Evolutionary conservation across 441 rosid genomes (phyloP), one percentile per base, ranked within the genome.

Genomic region (Bocquillonia castaneifolia): DNA sequence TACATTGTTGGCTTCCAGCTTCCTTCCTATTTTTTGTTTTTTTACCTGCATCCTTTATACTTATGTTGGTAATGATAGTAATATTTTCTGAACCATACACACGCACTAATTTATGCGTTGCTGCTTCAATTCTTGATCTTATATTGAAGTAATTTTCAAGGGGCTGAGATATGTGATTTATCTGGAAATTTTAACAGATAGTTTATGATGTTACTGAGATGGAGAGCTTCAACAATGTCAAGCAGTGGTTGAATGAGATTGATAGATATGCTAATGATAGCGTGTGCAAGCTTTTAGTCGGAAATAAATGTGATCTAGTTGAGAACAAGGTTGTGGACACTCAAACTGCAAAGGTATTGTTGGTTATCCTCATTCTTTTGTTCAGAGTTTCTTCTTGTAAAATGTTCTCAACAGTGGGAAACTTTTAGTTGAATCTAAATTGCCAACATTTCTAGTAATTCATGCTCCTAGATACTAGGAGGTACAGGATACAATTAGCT

Each of bases 211-310:
- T 91, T 66, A 92, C 98, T 23, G 96, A 90, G 77, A 83, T 84
- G 93, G 96, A 92, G 79, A 92, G 98, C 87, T 92, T 90, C 83
- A 90, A 90, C 81, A 92, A 90, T 71, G 98, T 90, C 66, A 92
- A 92, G 84, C 93, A 90, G 77, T 88, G 96, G 98, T 80, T 88
- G 84, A 85, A 82, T 65, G 96, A 90, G 80, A 90, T 92, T 18
- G 96, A 88, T 59, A 80, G 95, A 77, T 92, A 90, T 76, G 96
- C 93, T 44, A 90, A 86, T 78, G 95, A 90, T 29, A 92, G 82
- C 72, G 98, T 92, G 1, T 85, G 91, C 91, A 92, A 92, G 81
- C 88, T 90, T 73, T 70, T 92, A 18, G 91, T 88, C n/a, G 98
- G 96, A 66, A 92, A 92, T 72, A 92, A 90, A 73, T 88, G 93